phyloP scores from a whole-genome alignment of 805 yeast species.

The Clavispora santaluciae region DNA sequence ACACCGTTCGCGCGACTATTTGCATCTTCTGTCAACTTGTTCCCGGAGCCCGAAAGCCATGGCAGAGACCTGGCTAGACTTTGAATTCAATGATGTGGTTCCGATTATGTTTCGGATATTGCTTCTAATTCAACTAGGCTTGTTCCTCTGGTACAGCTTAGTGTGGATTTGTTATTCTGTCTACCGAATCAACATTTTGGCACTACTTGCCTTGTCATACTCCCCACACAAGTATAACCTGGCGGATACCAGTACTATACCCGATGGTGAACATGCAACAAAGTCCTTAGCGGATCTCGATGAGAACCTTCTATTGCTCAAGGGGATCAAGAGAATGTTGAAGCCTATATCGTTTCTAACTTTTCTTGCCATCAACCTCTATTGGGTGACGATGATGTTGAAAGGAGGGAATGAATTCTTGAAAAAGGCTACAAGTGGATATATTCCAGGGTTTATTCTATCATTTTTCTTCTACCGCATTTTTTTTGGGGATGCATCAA shows the following conservation, averaged over 20 bases:
- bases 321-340: constrained; percentile 33
- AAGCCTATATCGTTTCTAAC: constrained; percentile 21
- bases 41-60: neutral
- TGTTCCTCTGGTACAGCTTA: constrained; percentile 50
- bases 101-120: constrained; percentile 45
- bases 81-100: constrained; percentile 23
- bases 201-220: constrained; percentile 39
- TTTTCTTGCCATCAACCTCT: constrained; percentile 13
- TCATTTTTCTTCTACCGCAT: constrained; percentile 17
- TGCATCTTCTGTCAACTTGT: neutral
- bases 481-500: constrained; percentile 29
- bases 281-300: constrained; percentile 23
- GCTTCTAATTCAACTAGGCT: constrained; percentile 44
- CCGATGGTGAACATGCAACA: constrained; percentile 30
- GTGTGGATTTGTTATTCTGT: constrained; percentile 33
- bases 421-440: constrained; percentile 33
- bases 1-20: neutral
- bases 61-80: neutral
- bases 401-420: constrained; percentile 10
- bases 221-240: constrained; percentile 30
- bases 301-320: constrained; percentile 28
- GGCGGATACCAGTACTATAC: constrained; percentile 13
- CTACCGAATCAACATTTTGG: constrained; percentile 41
- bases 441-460: neutral
- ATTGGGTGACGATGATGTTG: constrained; percentile 15